Conservation (phyloP, 176 grass and related monocot species). For the Avena eriantha region DNA sequence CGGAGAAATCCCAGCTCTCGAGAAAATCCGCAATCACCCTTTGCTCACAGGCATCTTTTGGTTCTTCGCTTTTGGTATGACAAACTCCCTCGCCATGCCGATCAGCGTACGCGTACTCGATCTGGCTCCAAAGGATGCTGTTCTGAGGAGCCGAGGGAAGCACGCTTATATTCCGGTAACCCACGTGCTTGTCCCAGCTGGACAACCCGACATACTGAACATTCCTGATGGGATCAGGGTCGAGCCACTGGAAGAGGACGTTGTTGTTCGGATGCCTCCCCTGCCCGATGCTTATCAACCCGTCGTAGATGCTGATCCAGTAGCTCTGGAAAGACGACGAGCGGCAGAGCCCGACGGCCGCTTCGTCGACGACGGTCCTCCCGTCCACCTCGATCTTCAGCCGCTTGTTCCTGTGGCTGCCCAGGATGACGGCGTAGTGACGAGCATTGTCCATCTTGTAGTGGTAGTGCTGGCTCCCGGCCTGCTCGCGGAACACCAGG, state of each 20-base stretch:
- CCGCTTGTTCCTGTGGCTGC: conserved; percentile 90
- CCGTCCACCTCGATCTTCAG: conserved; percentile 92
- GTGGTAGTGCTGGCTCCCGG: conserved; percentile 84
- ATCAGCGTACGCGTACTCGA: conserved; percentile 55
- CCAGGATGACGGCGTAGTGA: conserved; percentile 87
- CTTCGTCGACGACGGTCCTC: conserved; percentile 75
- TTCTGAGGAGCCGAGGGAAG: conserved; percentile 70
- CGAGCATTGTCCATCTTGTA: conserved; percentile 85
- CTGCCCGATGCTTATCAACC: conserved; percentile 78
- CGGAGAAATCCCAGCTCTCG: conserved; percentile 85
- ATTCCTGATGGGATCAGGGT: conserved; percentile 67
- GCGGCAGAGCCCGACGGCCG: conserved; percentile 72
- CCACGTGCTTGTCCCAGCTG: conserved; percentile 96
- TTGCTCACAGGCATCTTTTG: conserved; percentile 52
- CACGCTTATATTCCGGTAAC: conserved; percentile 85
- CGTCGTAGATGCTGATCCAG: conserved; percentile 94
- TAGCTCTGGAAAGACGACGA: conserved; percentile 90
- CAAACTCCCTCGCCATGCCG: conserved; percentile 41
- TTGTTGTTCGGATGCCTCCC: conserved; percentile 82
- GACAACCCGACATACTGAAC: conserved; percentile 85
- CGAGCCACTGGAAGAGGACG: conserved; percentile 80
- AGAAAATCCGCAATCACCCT: conserved; percentile 65
- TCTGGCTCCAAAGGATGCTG: conserved; percentile 70
- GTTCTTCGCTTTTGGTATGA: conserved; percentile 25
- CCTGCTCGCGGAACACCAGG: conserved; percentile 81